These are phyloP conservation scores for Solanum chiquidenum DNA, from an alignment of 257 asterid genomes.

Conservation along the genomic window DNA sequence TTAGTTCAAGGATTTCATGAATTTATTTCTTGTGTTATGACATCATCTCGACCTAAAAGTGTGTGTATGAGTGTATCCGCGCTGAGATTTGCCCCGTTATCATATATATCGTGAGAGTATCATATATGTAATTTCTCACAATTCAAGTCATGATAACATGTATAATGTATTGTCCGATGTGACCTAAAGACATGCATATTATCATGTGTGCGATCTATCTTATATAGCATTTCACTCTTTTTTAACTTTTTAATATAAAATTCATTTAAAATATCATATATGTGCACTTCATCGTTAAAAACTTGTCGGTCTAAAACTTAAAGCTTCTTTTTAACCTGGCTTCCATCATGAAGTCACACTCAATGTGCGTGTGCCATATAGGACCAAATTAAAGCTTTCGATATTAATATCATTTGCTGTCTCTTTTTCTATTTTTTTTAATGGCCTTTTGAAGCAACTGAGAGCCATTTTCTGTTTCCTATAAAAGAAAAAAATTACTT, in stretches of 20 bases:
- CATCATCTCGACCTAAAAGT: neutral
- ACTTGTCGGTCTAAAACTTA: fast-evolving
- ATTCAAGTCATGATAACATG: neutral
- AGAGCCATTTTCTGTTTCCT: neutral
- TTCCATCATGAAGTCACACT: neutral
- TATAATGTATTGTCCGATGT: neutral
- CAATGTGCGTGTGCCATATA: neutral
- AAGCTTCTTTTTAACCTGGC: neutral
- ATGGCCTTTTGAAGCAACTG: neutral
- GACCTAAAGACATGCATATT: neutral
- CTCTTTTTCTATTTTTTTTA: neutral
- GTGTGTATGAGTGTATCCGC: neutral
- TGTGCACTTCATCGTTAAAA: neutral
- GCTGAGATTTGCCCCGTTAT: no score
- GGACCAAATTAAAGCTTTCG: neutral
- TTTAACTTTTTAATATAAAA: neutral
- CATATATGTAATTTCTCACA: neutral
- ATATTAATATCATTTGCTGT: neutral
- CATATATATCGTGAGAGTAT: neutral
- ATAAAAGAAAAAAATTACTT: no score
- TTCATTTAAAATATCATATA: neutral
- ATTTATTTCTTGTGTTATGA: neutral
- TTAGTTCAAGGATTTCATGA: neutral
- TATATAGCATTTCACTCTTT: neutral
- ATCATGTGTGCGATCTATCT: neutral